Base-by-base conservation (phyloP, 225 moss, liverwort and hornwort genomes). In the Pseudisothecium myosuroides region DNA sequence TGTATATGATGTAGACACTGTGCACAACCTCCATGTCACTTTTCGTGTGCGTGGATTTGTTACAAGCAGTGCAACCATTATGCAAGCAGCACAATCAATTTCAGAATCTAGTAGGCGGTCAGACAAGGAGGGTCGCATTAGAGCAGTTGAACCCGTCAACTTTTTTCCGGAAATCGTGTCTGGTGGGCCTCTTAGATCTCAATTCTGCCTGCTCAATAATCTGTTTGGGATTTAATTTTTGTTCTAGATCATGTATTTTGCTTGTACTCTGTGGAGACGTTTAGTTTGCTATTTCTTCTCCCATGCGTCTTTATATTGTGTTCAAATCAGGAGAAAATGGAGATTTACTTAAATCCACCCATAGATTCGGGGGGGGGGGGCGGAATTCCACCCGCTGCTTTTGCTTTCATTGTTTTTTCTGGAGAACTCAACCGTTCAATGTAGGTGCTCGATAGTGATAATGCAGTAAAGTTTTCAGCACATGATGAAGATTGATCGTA, bases 1-100 rank as follows among this genome's bases (percentile, higher is more conserved):
- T 89, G 90, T 98, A 32, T 96, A 97, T 83, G 96, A 97, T 88
- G 93, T 98, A 88, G 98, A 98, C 85, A 96, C 95, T 55, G 89
- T 95, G 80, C 98, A 97, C 91, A 93, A 95, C 84, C 84, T 98
- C 73, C 91, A 83, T 86, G 89, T 98, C 89, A 94, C 89, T 83
- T 95, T 98, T 87, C 76, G 87, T 56, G 90, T 91, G 86, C 89
- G 89, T 76, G 92, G 93, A 79, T 98, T 93, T 89, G 76, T 94
- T 88, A 92, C 95, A 84, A 94, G 91, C 89, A 88, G 78, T 88
- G 88, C 94, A 73, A 95, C 87, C 78, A 87, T 98, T 83, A 87
- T 96, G 85, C 94, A 92, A 88, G 93, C 95, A 85, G 92, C 95
- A 84, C 91, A 93, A 84, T 94, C 92, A 84, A 90, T 95, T 67